Base-by-base conservation (phyloP, 179 eudicot genomes). In the Spergularia azorica region DNA sequence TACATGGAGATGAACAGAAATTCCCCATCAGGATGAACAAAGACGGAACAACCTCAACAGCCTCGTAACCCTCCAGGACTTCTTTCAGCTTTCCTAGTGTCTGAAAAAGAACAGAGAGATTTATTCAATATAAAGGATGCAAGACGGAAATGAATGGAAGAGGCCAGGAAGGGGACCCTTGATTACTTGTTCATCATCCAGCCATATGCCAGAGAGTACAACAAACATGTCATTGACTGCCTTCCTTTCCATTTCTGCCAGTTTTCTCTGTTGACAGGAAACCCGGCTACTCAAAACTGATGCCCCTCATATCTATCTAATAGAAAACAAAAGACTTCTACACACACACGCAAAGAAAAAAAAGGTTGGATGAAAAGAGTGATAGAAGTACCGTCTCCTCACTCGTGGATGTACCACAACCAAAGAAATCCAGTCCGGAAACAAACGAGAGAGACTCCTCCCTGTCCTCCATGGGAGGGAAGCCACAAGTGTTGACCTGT, bases 211-310 rank as follows among this genome's bases (percentile, higher is more conserved):
- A 76, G 99, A 93, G 39, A 95, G 86, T 65, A 91, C 77, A 5
- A 95, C 97, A 87, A 95, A 93, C 98, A 93, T 95, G 86, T 93
- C 98, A 78, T 91, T 93, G 18, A 88, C 92, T 67, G 98, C 96
- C 79, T 82, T 85, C 79, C 76, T 84, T 81, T 95, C 98, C 87
- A 89, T 58, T 56, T 88, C 97, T 59, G 89, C 88, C 77, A 95
- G 89, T 84, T 82, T 90, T 80, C 77, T 81, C 99, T 95, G 75
- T 78, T 65, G 79, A 54, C 39, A 79, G 18, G 75, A 73, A 63
- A 36, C 39, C 39, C 63, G 65, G 18, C 17, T 32, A 12, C 56
- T 76, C 68, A 71, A 58, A 32, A 56, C 48, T 74, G 16, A 26
- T 26, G 32, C 32, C 32, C 2, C 32, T 26, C 32, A 26, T 26